These are phyloP conservation scores for Colletotrichum agaves DNA, from an alignment of 2,329 filamentous ascomycete species.

Conservation along the genomic window DNA sequence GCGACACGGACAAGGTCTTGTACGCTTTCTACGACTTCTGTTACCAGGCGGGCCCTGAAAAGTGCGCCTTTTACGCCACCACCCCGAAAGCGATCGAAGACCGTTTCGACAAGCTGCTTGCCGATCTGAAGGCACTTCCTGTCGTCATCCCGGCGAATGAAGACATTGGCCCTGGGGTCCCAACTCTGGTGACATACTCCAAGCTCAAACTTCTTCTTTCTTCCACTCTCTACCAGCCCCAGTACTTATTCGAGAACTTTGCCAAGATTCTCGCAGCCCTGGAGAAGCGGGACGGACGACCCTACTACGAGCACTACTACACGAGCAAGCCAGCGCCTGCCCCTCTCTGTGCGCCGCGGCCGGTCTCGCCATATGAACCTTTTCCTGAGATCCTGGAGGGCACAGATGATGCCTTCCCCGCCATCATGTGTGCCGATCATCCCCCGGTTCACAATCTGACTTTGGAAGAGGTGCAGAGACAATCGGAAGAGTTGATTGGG, in stretches of 20 bases:
- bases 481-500: conserved; percentile 46
- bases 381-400: conserved; percentile 45
- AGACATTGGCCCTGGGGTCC: conserved; percentile 51
- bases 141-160: conserved; percentile 52
- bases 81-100: conserved; percentile 51
- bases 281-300: conserved; percentile 55
- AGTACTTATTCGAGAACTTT: conserved; percentile 53
- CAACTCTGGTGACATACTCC: conserved; percentile 62
- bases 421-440: conserved; percentile 59
- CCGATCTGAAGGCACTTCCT: conserved; percentile 53
- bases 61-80: conserved; percentile 56
- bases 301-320: conserved; percentile 50
- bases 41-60: conserved; percentile 59
- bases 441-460: conserved; percentile 44
- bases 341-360: conserved; percentile 46
- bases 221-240: conserved; percentile 57
- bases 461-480: conserved; percentile 47
- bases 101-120: conserved; percentile 53
- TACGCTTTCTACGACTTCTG: conserved; percentile 65
- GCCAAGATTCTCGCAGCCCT: conserved; percentile 56
- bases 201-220: conserved; percentile 56
- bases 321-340: conserved; percentile 31
- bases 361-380: conserved; percentile 46
- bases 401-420: conserved; percentile 55
- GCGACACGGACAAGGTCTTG: conserved; percentile 66